Evolutionary conservation across 2,329 filamentous ascomycete species (phyloP).

Genomic region (Sarocladium oryzae): DNA sequence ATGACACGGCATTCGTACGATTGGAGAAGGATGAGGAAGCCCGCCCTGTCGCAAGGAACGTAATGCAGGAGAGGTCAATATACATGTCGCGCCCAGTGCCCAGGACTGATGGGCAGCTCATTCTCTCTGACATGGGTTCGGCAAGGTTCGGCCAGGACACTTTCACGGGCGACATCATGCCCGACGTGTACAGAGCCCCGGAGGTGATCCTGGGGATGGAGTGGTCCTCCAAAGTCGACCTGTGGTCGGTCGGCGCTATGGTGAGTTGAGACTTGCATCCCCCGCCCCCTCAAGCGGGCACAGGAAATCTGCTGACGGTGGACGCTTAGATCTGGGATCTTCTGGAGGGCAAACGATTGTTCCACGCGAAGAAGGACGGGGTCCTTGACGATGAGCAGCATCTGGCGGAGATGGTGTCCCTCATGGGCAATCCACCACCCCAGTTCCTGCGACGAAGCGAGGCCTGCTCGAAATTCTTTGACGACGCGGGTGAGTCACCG

Average conservation of each 20-base stretch:
- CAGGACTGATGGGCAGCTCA: slow-evolving; percentile 16
- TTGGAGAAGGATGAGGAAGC: slow-evolving; percentile 7
- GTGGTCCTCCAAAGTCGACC: slow-evolving; percentile 27
- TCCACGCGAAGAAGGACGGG: slow-evolving; percentile 17
- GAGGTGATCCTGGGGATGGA: slow-evolving; percentile 27
- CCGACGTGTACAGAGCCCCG: slow-evolving; percentile 19
- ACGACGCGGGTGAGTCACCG: slow-evolving; percentile 16
- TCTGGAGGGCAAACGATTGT: slow-evolving; percentile 23
- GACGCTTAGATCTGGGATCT: slow-evolving; percentile 25
- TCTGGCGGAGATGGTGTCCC: slow-evolving; percentile 28
- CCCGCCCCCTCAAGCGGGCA: too few species aligned
- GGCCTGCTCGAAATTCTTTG: slow-evolving; percentile 16
- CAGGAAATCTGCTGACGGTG: not conserved
- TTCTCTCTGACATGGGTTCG: slow-evolving; percentile 26
- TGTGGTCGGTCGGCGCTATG: slow-evolving; percentile 28
- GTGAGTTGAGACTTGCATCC: too few species aligned
- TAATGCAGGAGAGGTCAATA: slow-evolving; percentile 20
- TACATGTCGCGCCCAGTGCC: slow-evolving; percentile 21
- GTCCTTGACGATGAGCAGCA: slow-evolving; percentile 21
- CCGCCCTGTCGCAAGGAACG: slow-evolving; percentile 17
- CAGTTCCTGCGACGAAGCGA: slow-evolving; percentile 25
- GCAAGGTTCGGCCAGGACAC: slow-evolving; percentile 18
- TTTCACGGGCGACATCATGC: slow-evolving; percentile 25
- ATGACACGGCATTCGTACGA: slow-evolving; percentile 8
- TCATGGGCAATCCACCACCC: slow-evolving; percentile 28